phyloP scores from a whole-genome alignment of 352 stramenopile species.

The Pelagophyceae sp. region DNA sequence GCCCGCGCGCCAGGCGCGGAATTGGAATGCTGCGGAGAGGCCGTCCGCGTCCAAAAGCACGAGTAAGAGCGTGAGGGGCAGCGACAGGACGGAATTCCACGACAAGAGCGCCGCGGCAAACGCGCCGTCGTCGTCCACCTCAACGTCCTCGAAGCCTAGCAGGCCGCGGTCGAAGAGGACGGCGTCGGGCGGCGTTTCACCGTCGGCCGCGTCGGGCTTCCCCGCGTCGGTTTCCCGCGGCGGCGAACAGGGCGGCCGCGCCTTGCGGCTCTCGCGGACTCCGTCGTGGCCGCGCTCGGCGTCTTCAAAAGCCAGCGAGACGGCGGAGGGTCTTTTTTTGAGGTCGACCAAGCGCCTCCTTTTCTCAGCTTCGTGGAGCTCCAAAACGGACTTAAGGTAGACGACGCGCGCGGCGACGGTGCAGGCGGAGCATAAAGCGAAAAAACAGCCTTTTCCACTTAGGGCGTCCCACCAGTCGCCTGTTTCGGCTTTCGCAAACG shows the following conservation, averaged over 20 bases:
- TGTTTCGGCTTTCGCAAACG: too few species aligned
- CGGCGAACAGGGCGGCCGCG: too few species aligned
- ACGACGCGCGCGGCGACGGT: constrained; percentile 5
- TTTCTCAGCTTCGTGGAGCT: background rate
- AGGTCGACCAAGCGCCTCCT: too few species aligned
- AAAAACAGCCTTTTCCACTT: background rate
- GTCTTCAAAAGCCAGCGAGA: too few species aligned
- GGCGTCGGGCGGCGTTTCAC: background rate
- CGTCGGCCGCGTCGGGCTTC: background rate
- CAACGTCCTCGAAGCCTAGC: too few species aligned
- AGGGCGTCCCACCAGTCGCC: too few species aligned
- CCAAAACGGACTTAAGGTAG: background rate
- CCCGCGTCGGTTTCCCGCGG: too few species aligned
- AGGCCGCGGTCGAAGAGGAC: too few species aligned
- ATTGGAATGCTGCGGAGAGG: background rate
- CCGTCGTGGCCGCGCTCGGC: background rate
- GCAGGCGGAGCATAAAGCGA: background rate
- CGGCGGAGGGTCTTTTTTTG: too few species aligned
- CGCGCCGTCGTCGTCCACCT: background rate
- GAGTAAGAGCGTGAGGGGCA: background rate
- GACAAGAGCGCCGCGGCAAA: background rate
- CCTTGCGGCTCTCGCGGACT: background rate
- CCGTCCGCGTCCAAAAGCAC: background rate
- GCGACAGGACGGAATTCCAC: background rate
- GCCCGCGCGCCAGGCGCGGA: background rate